Base-by-base conservation (phyloP, 176 grass and related monocot species). In the Ampelocalamus luodianensis region DNA sequence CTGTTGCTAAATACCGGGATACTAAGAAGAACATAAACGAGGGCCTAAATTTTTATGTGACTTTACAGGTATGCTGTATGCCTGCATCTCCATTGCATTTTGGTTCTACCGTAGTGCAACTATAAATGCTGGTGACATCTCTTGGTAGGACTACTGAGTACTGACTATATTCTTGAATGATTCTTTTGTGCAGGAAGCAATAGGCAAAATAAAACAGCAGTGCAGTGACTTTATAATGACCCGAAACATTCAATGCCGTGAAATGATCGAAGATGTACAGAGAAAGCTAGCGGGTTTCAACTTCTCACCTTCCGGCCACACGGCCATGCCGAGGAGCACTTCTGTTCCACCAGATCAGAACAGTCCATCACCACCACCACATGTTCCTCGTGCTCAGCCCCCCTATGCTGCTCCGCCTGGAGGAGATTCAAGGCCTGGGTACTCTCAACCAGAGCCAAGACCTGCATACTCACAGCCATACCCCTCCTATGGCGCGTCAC, bases 191-290 rank as follows among this genome's bases (percentile, higher is more conserved):
- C 88, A 99, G 96, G 96, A 96, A 39, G 96, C 96, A 86, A 96
- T 96, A 89, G 86, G 82, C 78, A 94, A 72, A 72, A 86, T 96
- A 89, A 95, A 96, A 83, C 91, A 99, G 84, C 96, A 99, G 58
- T 94, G 93, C 86, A 87, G 91, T 83, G 96, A 99, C 79, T 99
- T 94, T 34, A 87, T 92, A 65, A 94, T 96, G 91, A 99, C 96
- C 29, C 85, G 96, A 53, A 95, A 92, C 81, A 99, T 99, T 75
- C 96, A 99, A 61, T 96, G 96, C 76, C 96, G 90, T 32, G 96
- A 99, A 84, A 99, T 96, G 96, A 99, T 94, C 3, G 93, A 99
- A 68, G 96, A 99, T 18, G 93, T 99, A 34, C 93, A 99, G 85
- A 91, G 84, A 65, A 91, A 96, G 84, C 75, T 99, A 68, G 90